Evolutionary conservation across 129 eudicot genomes (phyloP), one percentile per base, ranked within the genome.

Genomic region (Oenanthe sinensis): DNA sequence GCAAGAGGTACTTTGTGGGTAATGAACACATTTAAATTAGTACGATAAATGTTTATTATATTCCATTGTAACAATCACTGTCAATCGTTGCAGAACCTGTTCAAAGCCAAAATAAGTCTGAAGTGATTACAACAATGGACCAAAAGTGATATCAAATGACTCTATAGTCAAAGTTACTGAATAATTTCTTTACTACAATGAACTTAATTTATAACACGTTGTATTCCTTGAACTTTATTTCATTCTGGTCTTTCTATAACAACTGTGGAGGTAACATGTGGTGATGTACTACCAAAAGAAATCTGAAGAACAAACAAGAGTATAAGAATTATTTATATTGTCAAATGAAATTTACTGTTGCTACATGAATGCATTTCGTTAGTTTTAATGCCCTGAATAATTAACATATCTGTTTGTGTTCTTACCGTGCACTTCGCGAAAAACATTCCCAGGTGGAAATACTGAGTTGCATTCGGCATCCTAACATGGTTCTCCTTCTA

Each of bases 401-500:
- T 36, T 26, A 70, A 39, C 75, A 14, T 70, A 69, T 39, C 0
- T 70, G 44, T 70, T 37, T 70, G 13, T 6, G 2, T 39, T 70
- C 24, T 39, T 15, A 70, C 22, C 15, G 8, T 70, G n/a, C 43
- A 39, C 13, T 6, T 36, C 39, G 75, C 12, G 9, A 8, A 39
- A 33, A 39, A 70, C 75, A 70, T 33, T 70, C 12, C 48, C 47
- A 70, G 75, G 75, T 70, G 42, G 75, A 70, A 70, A 70, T 70
- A 70, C 47, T 70, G 43, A 70, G 75, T 39, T 70, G 75, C 75
- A 70, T 70, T 15, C 75, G 75, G 24, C 75, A 70, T 70, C 75
- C 75, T 70, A 70, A 70, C 75, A 70, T 70, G 75, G 75, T 70
- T 70, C 75, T 70, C 26, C 75, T 70, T 46, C 46, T 70, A 39